Conservation (phyloP, 2,329 filamentous ascomycete species). For the Aspergillus phoenicis region DNA sequence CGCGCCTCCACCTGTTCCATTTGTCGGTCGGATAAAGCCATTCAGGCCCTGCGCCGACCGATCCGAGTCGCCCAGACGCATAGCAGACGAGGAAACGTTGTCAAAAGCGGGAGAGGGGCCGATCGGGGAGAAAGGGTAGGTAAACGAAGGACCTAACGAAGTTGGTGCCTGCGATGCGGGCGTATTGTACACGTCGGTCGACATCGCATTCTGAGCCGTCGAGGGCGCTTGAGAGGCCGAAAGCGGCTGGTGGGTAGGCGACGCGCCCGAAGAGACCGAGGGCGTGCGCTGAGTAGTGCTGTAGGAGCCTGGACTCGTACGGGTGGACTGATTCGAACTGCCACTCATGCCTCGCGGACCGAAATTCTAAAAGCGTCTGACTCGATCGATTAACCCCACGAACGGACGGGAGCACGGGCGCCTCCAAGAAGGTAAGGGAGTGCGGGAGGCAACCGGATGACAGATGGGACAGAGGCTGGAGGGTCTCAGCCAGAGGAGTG, state of each 20-base stretch:
- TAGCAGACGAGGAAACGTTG: slow-evolving; percentile 32
- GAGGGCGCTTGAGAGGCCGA: slow-evolving; percentile 38
- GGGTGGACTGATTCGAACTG: slow-evolving; percentile 45
- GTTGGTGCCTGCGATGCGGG: slow-evolving; percentile 40
- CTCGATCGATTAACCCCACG: slow-evolving; percentile 17
- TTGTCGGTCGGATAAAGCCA: slow-evolving; percentile 35
- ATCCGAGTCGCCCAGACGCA: slow-evolving; percentile 41
- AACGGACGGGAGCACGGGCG: slow-evolving; percentile 19
- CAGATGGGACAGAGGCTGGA: slow-evolving; percentile 12
- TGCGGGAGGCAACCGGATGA: slow-evolving; percentile 17
- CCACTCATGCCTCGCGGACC: slow-evolving; percentile 43
- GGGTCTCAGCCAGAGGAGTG: not conserved
- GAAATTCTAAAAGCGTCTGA: slow-evolving; percentile 11
- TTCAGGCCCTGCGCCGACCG: slow-evolving; percentile 40
- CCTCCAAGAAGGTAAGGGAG: slow-evolving; percentile 19
- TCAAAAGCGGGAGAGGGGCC: slow-evolving; percentile 42
- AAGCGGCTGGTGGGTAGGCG: slow-evolving; percentile 39
- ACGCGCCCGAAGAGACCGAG: slow-evolving; percentile 44
- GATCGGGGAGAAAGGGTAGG: slow-evolving; percentile 43
- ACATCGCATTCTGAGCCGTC: slow-evolving; percentile 47
- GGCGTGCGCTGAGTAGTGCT: slow-evolving; percentile 43
- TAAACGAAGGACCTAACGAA: slow-evolving; percentile 39
- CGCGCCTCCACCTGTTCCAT: slow-evolving; percentile 38
- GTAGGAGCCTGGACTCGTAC: slow-evolving; percentile 45
- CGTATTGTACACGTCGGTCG: slow-evolving; percentile 47